Evolutionary conservation across 345 rosid species (phyloP).

Genomic region (Pelargonium nanum): DNA sequence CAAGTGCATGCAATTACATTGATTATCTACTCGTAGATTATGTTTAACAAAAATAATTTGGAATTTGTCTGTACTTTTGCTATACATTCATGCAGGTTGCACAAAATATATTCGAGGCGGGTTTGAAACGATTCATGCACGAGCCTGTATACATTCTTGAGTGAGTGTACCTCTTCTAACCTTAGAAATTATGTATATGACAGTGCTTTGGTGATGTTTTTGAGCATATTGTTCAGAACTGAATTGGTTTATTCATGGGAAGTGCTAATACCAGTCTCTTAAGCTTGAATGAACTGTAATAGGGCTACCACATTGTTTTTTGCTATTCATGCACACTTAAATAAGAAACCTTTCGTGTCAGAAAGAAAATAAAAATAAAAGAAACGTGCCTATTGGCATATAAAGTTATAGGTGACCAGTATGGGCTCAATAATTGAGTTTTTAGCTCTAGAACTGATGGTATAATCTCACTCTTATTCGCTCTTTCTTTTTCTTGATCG

Average conservation of each 20-base stretch:
- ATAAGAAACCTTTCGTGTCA: too few species aligned
- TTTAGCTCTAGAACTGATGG: neutral
- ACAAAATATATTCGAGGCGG: conserved; percentile 87
- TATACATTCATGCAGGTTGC: conserved; percentile 54
- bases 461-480: neutral
- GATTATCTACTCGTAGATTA: neutral
- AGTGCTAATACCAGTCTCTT: neutral
- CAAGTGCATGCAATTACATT: neutral
- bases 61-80: conserved; percentile 1
- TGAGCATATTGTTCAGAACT: neutral
- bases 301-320: neutral
- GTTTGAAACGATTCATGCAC: conserved; percentile 79
- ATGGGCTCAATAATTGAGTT: too few species aligned
- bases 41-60: neutral
- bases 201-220: conserved; percentile 1
- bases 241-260: neutral
- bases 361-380: too few species aligned
- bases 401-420: neutral
- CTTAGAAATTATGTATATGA: conserved; percentile 1
- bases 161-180: conserved; percentile 32
- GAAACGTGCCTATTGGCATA: neutral
- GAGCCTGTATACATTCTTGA: conserved; percentile 88
- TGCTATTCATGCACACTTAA: neutral
- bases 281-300: neutral
- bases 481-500: too few species aligned